A percentile compares a stretch with the other conserved stretches of the same genome.
Conservation (phyloP, 495 filamentous ascomycete genomes). For the Penicillium paradoxum region DNA sequence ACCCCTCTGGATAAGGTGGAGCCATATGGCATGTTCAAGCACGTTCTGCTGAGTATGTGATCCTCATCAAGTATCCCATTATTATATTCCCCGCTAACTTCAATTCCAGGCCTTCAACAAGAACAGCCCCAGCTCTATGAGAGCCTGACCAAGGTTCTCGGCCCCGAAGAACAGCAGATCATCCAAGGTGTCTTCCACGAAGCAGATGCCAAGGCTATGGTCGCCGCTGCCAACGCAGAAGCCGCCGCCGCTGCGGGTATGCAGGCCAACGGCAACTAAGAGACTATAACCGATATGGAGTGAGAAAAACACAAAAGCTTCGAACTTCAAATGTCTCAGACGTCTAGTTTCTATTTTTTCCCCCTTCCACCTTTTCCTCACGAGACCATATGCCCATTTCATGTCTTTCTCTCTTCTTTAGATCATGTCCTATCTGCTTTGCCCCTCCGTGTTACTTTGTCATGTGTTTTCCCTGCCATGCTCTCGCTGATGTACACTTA, state of each 20-base stretch:
- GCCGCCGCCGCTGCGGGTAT: constrained; percentile 33
- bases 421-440: constrained; percentile 23
- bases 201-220: constrained; percentile 59
- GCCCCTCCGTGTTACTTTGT: constrained; percentile 2
- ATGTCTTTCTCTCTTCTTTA: constrained; percentile 27
- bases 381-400: constrained; percentile 37
- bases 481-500: constrained; percentile 27
- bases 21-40: constrained; percentile 82
- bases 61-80: neutral
- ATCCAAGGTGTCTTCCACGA: constrained; percentile 76
- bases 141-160: constrained; percentile 70
- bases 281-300: constrained; percentile 12
- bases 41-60: constrained; percentile 74
- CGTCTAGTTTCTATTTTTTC: constrained; percentile 4
- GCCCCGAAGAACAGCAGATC: constrained; percentile 72
- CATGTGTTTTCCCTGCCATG: constrained; percentile 14
- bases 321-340: constrained; percentile 1
- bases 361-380: constrained; percentile 19
- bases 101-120: constrained; percentile 70
- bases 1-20: constrained; percentile 93
- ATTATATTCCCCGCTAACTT: constrained; percentile 13
- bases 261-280: constrained; percentile 37
- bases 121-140: constrained; percentile 88
- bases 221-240: constrained; percentile 36
- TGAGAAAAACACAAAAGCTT: constrained; percentile 4